Evolutionary conservation across 2,329 filamentous ascomycete genomes (phyloP), one percentile per base, ranked within the genome.

Genomic region (Calonectria multiphialidica): DNA sequence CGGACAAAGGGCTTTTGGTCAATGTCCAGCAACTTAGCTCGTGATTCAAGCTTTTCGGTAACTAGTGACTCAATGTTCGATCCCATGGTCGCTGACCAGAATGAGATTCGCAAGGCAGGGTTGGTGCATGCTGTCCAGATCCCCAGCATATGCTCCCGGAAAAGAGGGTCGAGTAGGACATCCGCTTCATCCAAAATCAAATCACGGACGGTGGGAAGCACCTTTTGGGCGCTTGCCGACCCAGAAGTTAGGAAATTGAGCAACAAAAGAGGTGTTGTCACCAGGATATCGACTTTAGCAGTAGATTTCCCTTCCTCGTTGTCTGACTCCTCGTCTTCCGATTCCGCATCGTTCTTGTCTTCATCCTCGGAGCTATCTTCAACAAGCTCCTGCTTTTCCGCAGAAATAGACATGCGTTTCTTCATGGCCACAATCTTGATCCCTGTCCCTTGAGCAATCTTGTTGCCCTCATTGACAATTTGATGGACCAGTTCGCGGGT

Each of bases 1-100:
- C 97, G 93, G 74, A 98, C 83, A 3, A 98, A 87, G 25, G 88
- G 92, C 73, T 85, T 87, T 33, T 80, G 80, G 15, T 77, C 74
- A 42, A 79, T 75, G 23, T 76, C 79, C 76, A 88, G 84, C 44
- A 73, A 81, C 49, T 83, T 81, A 63, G 83, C 88, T 42, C 92
- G 88, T 10, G 87, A 84, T 45, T 88, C 85, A 63, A 97, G 89
- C 16, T 92, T 93, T n/a, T 91, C 90, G 8, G 90, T 90, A 57
- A 95, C 90, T 9, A 98, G 87, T 23, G 92, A 88, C 85, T 99
- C 97, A 49, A 98, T 94, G 77, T 93, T 97, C 18, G 96, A 98
- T 4, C 94, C 95, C 93, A 99, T 98, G 0, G 97, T 99, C 16
- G 97, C 97, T 16, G 97, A 98, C 95, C 96, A 99, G 72, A 98